A percentile compares a stretch with the other conserved stretches of the same genome.
Conservation (phyloP, 306 rosid genomes). For the Prunus mira region DNA sequence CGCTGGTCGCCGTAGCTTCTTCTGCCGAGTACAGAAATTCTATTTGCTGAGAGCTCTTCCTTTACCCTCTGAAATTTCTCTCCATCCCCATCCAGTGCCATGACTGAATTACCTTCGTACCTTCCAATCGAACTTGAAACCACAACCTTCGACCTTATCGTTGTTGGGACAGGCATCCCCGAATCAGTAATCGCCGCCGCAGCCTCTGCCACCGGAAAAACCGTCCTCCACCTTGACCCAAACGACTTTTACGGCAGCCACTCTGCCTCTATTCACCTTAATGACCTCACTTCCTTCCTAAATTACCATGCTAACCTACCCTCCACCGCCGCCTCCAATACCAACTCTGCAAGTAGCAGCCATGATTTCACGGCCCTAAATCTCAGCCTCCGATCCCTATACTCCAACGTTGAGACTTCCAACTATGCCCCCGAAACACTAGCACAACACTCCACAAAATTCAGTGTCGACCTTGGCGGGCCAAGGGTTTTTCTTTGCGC, state of each 20-base stretch:
- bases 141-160: constrained; percentile 59
- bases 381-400: constrained; percentile 34
- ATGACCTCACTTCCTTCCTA: constrained; percentile 59
- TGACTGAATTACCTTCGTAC: constrained; percentile 41
- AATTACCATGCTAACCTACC: constrained; percentile 31
- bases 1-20: too few relatives aligned
- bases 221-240: constrained; percentile 80
- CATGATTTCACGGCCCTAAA: constrained; percentile 29
- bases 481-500: constrained; percentile 69
- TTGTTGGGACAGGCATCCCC: constrained; percentile 70
- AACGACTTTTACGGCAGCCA: constrained; percentile 71
- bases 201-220: constrained; percentile 62
- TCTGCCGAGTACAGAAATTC: too few relatives aligned
- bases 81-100: constrained; percentile 17
- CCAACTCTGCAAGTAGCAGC: constrained; percentile 15
- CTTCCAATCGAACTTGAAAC: constrained; percentile 92
- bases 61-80: background rate
- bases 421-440: constrained; percentile 36
- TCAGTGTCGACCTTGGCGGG: constrained; percentile 69
- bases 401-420: constrained; percentile 44
- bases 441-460: constrained; percentile 50
- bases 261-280: constrained; percentile 57
- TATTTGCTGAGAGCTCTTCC: too few relatives aligned
- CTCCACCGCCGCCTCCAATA: background rate
- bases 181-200: constrained; percentile 74